A percentile compares a stretch with the other conserved stretches of the same genome.
Conservation (phyloP, 106 monocot species). For the Ottelia alismoides region DNA sequence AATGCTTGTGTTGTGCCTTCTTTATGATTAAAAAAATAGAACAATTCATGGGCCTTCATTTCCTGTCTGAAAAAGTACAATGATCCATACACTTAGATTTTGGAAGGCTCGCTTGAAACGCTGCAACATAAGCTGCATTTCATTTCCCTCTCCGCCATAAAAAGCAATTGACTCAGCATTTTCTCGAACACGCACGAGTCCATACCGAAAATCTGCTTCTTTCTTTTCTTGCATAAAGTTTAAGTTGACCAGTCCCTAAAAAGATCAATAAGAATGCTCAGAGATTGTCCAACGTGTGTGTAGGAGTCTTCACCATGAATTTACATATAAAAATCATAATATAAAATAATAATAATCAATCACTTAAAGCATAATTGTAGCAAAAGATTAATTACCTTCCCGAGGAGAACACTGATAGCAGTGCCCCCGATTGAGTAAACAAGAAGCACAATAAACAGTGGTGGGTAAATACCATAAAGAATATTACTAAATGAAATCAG, state of each 20-base stretch:
- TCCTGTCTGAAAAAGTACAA: no score
- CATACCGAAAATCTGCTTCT: conserved; percentile 99
- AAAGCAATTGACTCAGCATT: conserved; percentile 99
- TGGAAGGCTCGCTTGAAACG: conserved; percentile 55
- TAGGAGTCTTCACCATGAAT: no score
- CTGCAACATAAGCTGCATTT: conserved; percentile 54
- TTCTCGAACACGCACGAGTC: conserved; percentile 88
- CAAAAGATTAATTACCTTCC: conserved; percentile 65
- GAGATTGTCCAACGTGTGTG: no score
- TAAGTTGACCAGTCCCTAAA: conserved; percentile 78
- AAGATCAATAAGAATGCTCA: no score
- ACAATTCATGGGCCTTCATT: no score
- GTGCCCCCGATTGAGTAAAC: conserved; percentile 93
- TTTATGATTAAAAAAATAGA: no score
- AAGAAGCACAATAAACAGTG: conserved; percentile 86
- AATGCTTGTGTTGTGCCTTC: no score
- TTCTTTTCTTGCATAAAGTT: conserved; percentile 99
- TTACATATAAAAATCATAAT: not conserved
- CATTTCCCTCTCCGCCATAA: conserved; percentile 95
- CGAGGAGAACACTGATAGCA: conserved; percentile 77
- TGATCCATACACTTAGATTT: conserved; percentile 45
- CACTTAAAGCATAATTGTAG: no score
- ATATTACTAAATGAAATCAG: conserved; percentile 78
- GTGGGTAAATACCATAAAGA: conserved; percentile 53
- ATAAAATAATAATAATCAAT: no score